phyloP scores from a whole-genome alignment of 768 basidiomycete genomes.

The Tylopilus sp. region DNA sequence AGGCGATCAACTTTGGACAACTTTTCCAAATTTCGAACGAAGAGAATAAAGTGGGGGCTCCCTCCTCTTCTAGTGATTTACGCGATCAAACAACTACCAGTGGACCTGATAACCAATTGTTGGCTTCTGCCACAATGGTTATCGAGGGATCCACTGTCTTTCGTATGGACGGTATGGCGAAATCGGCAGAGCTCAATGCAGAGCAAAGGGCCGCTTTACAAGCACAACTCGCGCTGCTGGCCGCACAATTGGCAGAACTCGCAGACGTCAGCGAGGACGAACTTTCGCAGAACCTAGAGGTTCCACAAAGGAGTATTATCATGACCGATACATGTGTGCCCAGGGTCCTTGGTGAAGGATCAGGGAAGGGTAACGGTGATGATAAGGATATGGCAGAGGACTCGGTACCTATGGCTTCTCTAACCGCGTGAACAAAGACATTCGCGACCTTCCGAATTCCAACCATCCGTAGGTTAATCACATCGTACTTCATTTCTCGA shows the following conservation, averaged over 20 bases:
- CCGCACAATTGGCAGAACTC: slow-evolving; percentile 69
- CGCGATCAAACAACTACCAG: not conserved
- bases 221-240: slow-evolving; percentile 67
- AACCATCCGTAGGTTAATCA: not conserved
- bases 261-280: slow-evolving; percentile 41
- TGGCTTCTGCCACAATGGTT: not conserved
- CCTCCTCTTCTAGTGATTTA: slow-evolving; percentile 1
- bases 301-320: not conserved
- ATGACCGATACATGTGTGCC: not conserved
- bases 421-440: slow-evolving; percentile 8
- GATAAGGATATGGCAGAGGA: slow-evolving; percentile 31
- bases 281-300: slow-evolving; percentile 27
- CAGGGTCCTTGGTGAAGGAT: slow-evolving; percentile 1
- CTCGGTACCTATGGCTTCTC: slow-evolving; percentile 18
- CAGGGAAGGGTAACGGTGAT: slow-evolving; percentile 11
- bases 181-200: slow-evolving; percentile 31
- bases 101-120: slow-evolving; percentile 5
- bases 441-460: not conserved
- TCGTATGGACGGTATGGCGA: slow-evolving; percentile 4
- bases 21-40: slow-evolving; percentile 41
- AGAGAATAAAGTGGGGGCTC: slow-evolving; percentile 16
- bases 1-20: slow-evolving; percentile 69
- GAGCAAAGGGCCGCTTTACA: slow-evolving; percentile 65
- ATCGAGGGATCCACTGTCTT: slow-evolving; percentile 4
- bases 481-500: not conserved